Base-by-base conservation (phyloP, 2,329 filamentous ascomycete species). In the Huntiella moniliformis region DNA sequence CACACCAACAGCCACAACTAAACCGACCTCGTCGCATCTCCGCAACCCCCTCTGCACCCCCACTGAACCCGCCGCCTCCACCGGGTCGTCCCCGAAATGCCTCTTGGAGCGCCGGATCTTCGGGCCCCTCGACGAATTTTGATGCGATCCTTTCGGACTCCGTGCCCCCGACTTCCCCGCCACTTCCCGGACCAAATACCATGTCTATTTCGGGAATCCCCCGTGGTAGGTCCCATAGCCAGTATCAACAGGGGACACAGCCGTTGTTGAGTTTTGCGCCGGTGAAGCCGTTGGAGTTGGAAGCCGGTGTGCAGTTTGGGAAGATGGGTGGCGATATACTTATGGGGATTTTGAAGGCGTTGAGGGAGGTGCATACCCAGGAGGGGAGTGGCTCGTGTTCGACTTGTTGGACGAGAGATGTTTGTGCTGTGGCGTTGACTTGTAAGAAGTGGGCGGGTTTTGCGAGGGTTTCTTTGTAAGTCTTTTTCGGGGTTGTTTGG, bases 331-430 rank as follows among this genome's bases (percentile, higher is more conserved):
- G 67, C n/a, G 73, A 77, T 54, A 70, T 79, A 2, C 56, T 79
- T 39, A 63, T 68, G 44, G 58, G 73, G 32, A 69, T 78, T n/a
- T 54, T 78, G 32, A 63, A 63, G 35, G 64, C 69, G 45, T 58
- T 79, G 13, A 70, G 66, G 54, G 59, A 62, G 34, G 55, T 66
- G 11, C 75, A 79, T 54, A 54, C 77, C 10, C 58, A 56, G 5
- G 54, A 58, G 11, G 59, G 60, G 2, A 70, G 66, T 51, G 58
- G 60, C 32, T 75, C 72, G 56, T 79, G 75, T 54, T 66, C 73
- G 12, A 78, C 75, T 13, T 79, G 75, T 56, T 77, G 71, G 70
- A 75, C 76, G 71, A 65, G 75, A 42, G 74, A 79, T 53, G 58
- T 69, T 28, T 70, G 67, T 52, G 66, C 65, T 37, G 56, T 77